Evolutionary conservation across 176 grass and related monocot genomes (phyloP).

Genomic region (Oryza glaberrima): DNA sequence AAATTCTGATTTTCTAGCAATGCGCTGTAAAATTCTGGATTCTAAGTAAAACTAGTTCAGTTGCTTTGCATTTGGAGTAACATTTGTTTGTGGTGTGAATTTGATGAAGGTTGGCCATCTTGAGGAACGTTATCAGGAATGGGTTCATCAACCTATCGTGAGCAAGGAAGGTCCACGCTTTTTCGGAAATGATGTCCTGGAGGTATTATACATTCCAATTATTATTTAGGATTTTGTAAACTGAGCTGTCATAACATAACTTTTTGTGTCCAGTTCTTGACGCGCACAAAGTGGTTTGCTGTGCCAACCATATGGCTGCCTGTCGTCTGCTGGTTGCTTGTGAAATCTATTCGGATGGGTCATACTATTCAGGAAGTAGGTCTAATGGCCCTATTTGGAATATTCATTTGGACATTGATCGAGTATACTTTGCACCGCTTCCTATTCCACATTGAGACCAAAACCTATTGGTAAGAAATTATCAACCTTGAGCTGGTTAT

Average conservation of each 20-base stretch:
- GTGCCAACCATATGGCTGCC: constrained; percentile 93
- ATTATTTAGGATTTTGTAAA: neutral
- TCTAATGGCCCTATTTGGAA: constrained; percentile 55
- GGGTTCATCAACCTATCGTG: constrained; percentile 93
- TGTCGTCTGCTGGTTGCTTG: constrained; percentile 65
- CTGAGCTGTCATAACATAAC: neutral
- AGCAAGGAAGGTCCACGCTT: constrained; percentile 90
- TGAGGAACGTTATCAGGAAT: constrained; percentile 84
- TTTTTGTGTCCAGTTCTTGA: constrained; percentile 66
- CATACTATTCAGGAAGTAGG: constrained; percentile 54
- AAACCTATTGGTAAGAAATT: constrained; percentile 62
- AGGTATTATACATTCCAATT: constrained; percentile 48
- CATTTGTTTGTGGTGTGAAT: constrained; percentile 4
- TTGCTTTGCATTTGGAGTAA: neutral
- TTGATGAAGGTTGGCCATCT: constrained; percentile 84
- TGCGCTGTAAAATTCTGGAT: neutral
- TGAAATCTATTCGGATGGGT: constrained; percentile 65
- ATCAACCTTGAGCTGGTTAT: neutral
- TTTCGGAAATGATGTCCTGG: constrained; percentile 69
- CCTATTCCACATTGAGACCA: constrained; percentile 91
- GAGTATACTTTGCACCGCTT: constrained; percentile 92
- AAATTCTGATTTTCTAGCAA: neutral
- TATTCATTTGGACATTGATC: constrained; percentile 88
- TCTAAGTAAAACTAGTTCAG: neutral
- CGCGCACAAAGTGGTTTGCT: constrained; percentile 84